These are phyloP conservation scores for Emergomyces pasteurianus DNA, from an alignment of 2,329 filamentous ascomycete species.

Conservation along the genomic window DNA sequence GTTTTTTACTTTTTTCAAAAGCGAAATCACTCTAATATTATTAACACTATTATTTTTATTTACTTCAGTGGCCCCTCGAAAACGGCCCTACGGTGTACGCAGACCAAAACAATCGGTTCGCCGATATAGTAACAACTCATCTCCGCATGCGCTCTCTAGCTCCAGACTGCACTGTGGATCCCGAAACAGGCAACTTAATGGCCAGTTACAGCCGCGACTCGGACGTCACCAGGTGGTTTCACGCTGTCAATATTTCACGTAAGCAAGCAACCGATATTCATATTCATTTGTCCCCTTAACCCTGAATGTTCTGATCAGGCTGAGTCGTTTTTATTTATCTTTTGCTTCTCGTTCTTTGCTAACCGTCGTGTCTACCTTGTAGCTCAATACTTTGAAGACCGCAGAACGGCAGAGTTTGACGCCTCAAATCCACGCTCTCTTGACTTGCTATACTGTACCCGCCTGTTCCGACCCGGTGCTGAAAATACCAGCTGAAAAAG, in stretches of 20 bases:
- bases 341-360: too few relatives aligned
- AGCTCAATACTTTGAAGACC: slow-evolving; percentile 29
- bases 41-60: background rate
- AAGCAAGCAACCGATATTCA: slow-evolving; percentile 12
- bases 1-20: background rate
- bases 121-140: slow-evolving; percentile 45
- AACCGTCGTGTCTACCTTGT: slow-evolving; percentile 1
- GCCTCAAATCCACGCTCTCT: slow-evolving; percentile 30
- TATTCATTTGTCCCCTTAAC: background rate
- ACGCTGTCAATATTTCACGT: slow-evolving; percentile 30
- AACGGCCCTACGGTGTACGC: slow-evolving; percentile 40
- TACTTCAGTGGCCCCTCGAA: slow-evolving; percentile 41
- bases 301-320: background rate
- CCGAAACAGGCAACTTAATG: slow-evolving; percentile 28
- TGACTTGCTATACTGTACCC: slow-evolving; percentile 29
- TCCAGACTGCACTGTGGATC: slow-evolving; percentile 27
- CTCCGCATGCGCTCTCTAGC: slow-evolving; percentile 44
- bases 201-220: slow-evolving; percentile 28
- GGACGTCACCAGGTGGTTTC: slow-evolving; percentile 30
- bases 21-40: background rate
- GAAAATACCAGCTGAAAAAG: background rate
- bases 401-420: slow-evolving; percentile 27
- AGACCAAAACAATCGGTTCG: slow-evolving; percentile 46
- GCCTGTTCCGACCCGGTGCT: slow-evolving; percentile 20
- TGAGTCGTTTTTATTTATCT: too few relatives aligned